phyloP scores from a whole-genome alignment of 2,329 filamentous ascomycete genomes.

The Huntiella bhutanensis region DNA sequence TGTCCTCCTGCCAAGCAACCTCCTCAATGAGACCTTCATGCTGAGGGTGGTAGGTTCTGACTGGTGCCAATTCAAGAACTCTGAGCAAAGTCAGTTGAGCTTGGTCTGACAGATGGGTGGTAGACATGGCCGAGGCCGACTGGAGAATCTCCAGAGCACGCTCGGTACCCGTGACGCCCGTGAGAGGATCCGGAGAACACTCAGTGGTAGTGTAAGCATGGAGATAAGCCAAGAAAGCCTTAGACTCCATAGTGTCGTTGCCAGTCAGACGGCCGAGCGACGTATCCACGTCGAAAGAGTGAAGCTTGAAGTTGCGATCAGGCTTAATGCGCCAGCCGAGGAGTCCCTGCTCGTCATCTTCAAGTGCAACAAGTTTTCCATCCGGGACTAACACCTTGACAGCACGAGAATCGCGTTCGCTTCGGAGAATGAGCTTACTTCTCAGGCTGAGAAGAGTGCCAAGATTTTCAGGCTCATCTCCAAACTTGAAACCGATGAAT shows the following conservation, averaged over 20 bases:
- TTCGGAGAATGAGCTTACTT: slow-evolving; percentile 26
- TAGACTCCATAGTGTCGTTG: slow-evolving; percentile 31
- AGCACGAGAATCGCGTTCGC: slow-evolving; percentile 10
- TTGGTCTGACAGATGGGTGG: slow-evolving; percentile 20
- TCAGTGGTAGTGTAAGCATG: slow-evolving; percentile 33
- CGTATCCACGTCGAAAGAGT: slow-evolving; percentile 30
- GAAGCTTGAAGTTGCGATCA: slow-evolving; percentile 12
- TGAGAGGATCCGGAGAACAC: slow-evolving; percentile 30
- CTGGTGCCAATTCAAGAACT: slow-evolving; percentile 25
- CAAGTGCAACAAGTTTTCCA: not conserved
- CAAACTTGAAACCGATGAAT: slow-evolving; percentile 20
- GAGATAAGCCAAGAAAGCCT: slow-evolving; percentile 30
- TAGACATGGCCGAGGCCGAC: slow-evolving; percentile 30
- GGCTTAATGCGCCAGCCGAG: no score
- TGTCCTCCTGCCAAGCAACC: slow-evolving; percentile 21
- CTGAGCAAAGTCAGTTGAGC: slow-evolving; percentile 19
- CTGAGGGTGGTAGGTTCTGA: slow-evolving; percentile 25
- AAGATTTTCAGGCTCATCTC: not conserved
- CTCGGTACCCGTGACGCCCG: slow-evolving; percentile 32
- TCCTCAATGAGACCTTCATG: slow-evolving; percentile 26
- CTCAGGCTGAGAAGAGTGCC: not conserved
- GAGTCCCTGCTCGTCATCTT: not conserved
- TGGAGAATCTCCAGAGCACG: slow-evolving; percentile 28
- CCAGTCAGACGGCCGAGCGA: slow-evolving; percentile 30
- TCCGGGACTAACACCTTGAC: slow-evolving; percentile 20